Evolutionary conservation across 2,329 filamentous ascomycete genomes (phyloP).

Genomic region (Metarhizium guizhouense): DNA sequence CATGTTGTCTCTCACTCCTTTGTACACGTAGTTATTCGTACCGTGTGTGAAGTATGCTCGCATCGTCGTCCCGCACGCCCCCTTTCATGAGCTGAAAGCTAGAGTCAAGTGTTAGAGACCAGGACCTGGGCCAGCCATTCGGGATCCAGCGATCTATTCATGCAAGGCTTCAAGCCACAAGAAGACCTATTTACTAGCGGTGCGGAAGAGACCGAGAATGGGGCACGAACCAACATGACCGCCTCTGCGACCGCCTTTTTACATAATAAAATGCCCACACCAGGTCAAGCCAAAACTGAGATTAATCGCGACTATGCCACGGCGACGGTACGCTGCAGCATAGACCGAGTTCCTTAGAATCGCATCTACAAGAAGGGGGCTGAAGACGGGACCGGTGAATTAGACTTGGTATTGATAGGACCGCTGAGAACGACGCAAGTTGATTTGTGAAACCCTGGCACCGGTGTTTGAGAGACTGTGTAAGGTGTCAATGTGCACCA

Average conservation of each 20-base stretch:
- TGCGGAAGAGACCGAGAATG: conserved; percentile 4
- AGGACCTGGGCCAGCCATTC: not conserved
- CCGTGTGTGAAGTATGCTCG: not conserved
- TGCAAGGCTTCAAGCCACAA: not conserved
- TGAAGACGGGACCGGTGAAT: no score
- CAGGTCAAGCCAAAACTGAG: no score
- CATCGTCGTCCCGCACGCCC: not conserved
- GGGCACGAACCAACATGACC: not conserved
- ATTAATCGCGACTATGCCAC: not conserved
- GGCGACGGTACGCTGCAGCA: no score
- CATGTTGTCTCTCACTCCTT: not conserved
- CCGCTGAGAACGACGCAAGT: no score
- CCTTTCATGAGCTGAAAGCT: not conserved
- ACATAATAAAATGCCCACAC: no score
- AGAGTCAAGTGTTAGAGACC: not conserved
- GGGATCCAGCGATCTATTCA: not conserved
- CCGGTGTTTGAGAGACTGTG: no score
- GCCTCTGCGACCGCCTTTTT: not conserved
- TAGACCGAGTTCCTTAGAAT: no score
- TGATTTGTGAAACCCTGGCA: no score
- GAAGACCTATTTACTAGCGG: not conserved
- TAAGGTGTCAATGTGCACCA: no score
- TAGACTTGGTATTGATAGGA: no score
- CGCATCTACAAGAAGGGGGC: no score
- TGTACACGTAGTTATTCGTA: not conserved